These are phyloP conservation scores for Suillus occidentalis DNA, from an alignment of 768 basidiomycete species.

Conservation along the genomic window DNA sequence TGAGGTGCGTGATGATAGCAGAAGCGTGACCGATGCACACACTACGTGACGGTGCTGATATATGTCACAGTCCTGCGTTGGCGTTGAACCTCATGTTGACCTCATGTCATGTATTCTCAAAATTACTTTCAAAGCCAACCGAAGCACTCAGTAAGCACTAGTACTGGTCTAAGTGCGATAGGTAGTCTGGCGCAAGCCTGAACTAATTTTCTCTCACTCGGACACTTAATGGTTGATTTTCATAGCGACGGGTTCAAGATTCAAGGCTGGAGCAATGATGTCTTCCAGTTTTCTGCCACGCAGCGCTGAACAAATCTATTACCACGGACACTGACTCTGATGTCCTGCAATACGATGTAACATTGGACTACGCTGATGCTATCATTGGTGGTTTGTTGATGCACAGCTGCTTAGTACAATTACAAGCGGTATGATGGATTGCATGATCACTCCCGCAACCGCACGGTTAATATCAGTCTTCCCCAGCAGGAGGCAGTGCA, in stretches of 20 bases:
- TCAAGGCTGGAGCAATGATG: background rate
- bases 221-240: background rate
- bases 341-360: background rate
- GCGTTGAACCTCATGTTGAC: too few relatives aligned
- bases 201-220: background rate
- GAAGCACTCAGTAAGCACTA: background rate
- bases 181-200: background rate
- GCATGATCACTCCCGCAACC: background rate
- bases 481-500: background rate
- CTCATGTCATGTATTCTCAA: background rate
- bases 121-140: background rate
- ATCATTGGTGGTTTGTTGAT: background rate
- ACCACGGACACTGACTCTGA: background rate
- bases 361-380: background rate
- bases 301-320: background rate
- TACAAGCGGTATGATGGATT: background rate
- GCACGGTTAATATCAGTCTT: background rate
- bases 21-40: background rate
- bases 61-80: too few relatives aligned
- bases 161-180: background rate
- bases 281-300: background rate
- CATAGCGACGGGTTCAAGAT: background rate
- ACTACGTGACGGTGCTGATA: background rate
- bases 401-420: background rate
- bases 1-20: background rate